These are phyloP conservation scores for Erodium chrysanthum DNA, from an alignment of 441 rosid genomes.

Conservation along the genomic window DNA sequence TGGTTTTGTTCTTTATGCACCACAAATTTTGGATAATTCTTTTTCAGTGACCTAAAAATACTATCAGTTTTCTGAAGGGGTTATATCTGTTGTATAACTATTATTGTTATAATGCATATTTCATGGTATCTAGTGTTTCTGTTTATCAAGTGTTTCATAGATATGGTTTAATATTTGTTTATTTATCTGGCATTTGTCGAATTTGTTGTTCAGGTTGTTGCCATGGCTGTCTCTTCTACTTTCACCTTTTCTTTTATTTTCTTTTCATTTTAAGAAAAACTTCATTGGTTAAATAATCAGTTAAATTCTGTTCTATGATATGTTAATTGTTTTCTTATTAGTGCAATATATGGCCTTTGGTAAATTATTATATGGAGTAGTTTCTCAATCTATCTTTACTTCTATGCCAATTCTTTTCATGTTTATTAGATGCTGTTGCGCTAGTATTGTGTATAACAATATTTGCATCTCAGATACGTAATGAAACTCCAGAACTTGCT, in stretches of 20 bases:
- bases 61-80: not conserved
- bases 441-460: constrained; percentile 2
- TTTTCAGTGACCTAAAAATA: not conserved
- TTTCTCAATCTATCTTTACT: constrained; percentile 1
- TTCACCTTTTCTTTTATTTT: not conserved
- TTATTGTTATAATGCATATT: not conserved
- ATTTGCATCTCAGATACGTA: constrained; percentile 50
- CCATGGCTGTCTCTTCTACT: not conserved
- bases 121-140: not conserved
- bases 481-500: constrained; percentile 63
- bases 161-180: not conserved
- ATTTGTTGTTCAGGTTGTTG: not conserved
- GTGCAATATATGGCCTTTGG: not conserved
- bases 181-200: not conserved
- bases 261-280: not conserved
- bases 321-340: not conserved
- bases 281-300: not conserved
- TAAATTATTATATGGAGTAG: not conserved
- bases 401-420: constrained; percentile 16
- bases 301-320: not conserved
- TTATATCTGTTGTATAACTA: not conserved
- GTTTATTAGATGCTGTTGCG: constrained; percentile 14
- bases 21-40: not conserved
- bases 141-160: constrained; percentile 1
- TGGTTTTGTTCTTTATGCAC: not conserved